Base-by-base conservation (phyloP, 441 rosid genomes). In the Croton laevigatus region DNA sequence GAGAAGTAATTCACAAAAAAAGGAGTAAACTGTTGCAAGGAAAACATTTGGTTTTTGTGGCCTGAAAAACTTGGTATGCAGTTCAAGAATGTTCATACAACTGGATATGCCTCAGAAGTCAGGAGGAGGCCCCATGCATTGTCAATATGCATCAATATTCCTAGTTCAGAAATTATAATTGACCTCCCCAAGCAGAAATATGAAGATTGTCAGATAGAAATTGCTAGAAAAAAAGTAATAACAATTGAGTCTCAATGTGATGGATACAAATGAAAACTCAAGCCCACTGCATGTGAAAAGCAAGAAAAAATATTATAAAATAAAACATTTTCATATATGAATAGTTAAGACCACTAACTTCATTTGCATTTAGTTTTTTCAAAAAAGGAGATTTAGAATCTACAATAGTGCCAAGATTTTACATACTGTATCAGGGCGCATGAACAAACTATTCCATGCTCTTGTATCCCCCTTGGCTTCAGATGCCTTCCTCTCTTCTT, bases 361-460 rank as follows among this genome's bases (percentile, higher is more conserved):
- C 9, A 12, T 12, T 46, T 14, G 3, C 11, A 69, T 48, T 16
- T 37, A 8, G 49, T 34, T 3, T 34, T 40, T 5, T 38, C 42
- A 40, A 27, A 27, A 27, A 27, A 27, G 1, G 1, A 13, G 7
- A 36, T 62, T 23, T 16, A n/a, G 13, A 66, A 68, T 19, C 10
- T 23, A 12, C 12, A 32, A 13, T 19, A 2, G 37, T 16, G 67
- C 48, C 65, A 66, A 44, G 60, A 54, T 61, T 53, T 38, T 65
- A 73, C 88, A 2, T 85, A 94, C 97, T 13, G 99, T 90, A 76
- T 94, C 97, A 55, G 90, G 70, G 59, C 94, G 91, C 97, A 94
- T 86, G 81, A 89, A 90, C 71, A 94, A 82, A 80, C 93, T 88
- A 83, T 90, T 94, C 99, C 99, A 92, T 36, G 96, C 88, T 79